A percentile compares a stretch with the other conserved stretches of the same genome.
These are phyloP conservation scores for Clarireedia homoeocarpa DNA, from an alignment of 2,329 filamentous ascomycete genomes.

Conservation along the genomic window DNA sequence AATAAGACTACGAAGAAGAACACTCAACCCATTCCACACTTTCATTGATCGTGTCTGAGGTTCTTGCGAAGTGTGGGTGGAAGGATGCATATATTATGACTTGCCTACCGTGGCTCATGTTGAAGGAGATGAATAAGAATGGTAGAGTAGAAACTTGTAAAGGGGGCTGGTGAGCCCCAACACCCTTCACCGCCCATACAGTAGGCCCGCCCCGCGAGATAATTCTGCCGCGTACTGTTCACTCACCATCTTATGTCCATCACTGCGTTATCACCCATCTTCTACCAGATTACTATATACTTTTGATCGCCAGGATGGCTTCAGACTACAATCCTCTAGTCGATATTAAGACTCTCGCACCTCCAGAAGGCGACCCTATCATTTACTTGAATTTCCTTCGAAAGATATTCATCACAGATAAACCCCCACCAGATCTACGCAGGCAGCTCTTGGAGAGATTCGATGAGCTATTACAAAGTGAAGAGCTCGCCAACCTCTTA, in stretches of 20 bases:
- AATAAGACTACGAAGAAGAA: neutral
- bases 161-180: no score
- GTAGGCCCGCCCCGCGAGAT: no score
- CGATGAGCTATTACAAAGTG: slow-evolving; percentile 61
- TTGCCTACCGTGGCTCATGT: no score
- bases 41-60: no score
- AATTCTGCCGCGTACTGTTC: no score
- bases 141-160: no score
- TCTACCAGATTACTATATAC: neutral
- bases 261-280: neutral
- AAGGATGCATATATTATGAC: neutral
- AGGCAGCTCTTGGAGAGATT: slow-evolving; percentile 50
- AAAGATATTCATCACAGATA: neutral
- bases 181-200: no score
- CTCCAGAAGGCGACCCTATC: neutral
- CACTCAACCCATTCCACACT: neutral
- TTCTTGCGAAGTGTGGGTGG: no score
- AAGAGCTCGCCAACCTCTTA: slow-evolving; percentile 62
- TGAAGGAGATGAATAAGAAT: no score
- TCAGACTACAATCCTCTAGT: neutral
- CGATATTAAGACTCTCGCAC: neutral
- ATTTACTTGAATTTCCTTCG: neutral
- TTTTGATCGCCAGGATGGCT: neutral
- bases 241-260: no score
- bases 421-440: neutral